A percentile compares a stretch with the other conserved stretches of the same genome.
These are phyloP conservation scores for Curvularia sp. DNA, from an alignment of 2,329 filamentous ascomycete genomes.

Conservation along the genomic window DNA sequence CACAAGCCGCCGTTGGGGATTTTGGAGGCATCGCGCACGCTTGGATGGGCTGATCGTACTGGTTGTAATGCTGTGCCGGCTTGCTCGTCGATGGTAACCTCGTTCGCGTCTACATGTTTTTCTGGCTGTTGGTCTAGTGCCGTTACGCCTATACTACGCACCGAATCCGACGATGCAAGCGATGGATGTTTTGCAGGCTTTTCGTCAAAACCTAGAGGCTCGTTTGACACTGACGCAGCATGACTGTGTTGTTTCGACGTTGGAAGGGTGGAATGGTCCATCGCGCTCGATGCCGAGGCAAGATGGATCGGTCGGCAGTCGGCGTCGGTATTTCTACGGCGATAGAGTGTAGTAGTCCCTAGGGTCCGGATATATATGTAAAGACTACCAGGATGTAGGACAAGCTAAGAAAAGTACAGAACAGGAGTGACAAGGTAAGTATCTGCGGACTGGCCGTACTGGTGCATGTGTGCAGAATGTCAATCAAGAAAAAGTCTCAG, in stretches of 20 bases:
- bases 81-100: slow-evolving; percentile 12
- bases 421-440: not conserved
- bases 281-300: not conserved
- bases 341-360: not conserved
- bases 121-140: slow-evolving; percentile 18
- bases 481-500: not conserved
- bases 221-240: not conserved
- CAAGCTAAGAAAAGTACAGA: not conserved
- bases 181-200: slow-evolving; percentile 25
- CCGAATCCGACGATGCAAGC: slow-evolving; percentile 21
- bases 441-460: not conserved
- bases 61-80: slow-evolving; percentile 23
- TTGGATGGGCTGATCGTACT: slow-evolving; percentile 36
- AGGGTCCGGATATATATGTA: not conserved
- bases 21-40: slow-evolving; percentile 52
- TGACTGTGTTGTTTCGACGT: not conserved
- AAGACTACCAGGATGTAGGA: not conserved
- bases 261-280: not conserved
- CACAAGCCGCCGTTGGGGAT: slow-evolving; percentile 57
- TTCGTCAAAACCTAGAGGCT: slow-evolving; percentile 24
- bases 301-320: too few relatives aligned
- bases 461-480: not conserved
- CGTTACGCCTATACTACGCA: slow-evolving; percentile 15
- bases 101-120: slow-evolving; percentile 25
- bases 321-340: not conserved